phyloP scores from a whole-genome alignment of 805 yeast species.

The Starmerella davenportii region DNA sequence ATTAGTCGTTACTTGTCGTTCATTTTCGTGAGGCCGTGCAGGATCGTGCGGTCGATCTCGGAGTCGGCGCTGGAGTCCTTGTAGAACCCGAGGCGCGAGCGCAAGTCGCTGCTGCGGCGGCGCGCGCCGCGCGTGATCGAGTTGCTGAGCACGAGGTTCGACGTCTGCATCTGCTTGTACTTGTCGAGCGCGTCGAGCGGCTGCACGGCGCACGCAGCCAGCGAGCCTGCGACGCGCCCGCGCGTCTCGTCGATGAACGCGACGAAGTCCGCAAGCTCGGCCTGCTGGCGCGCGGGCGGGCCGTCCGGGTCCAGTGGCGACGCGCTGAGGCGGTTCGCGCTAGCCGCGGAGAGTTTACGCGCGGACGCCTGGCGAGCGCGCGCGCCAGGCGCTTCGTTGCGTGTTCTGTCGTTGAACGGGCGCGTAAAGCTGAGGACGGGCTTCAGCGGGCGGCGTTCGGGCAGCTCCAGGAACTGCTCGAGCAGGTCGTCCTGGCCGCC shows the following conservation, averaged over 20 bases:
- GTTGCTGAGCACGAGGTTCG: slow-evolving; percentile 23
- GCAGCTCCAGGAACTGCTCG: not conserved
- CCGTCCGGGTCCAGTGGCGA: not conserved
- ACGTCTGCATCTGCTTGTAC: slow-evolving; percentile 22
- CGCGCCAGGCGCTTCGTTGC: slow-evolving; percentile 3
- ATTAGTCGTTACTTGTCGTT: not conserved
- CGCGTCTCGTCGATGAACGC: slow-evolving; percentile 37
- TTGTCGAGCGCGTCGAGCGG: slow-evolving; percentile 14
- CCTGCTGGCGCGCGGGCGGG: slow-evolving; percentile 3
- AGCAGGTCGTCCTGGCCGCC: slow-evolving; percentile 2
- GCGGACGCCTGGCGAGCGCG: not conserved
- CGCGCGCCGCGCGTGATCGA: slow-evolving; percentile 15
- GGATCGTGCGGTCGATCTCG: not conserved
- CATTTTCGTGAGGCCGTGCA: not conserved
- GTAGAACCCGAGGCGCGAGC: slow-evolving; percentile 16
- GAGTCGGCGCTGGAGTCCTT: slow-evolving; percentile 2
- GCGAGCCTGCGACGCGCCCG: slow-evolving; percentile 8
- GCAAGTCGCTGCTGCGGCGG: slow-evolving; percentile 10
- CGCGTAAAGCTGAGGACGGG: slow-evolving; percentile 14
- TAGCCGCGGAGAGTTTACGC: not conserved
- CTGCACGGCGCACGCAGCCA: not conserved
- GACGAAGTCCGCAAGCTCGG: slow-evolving; percentile 45
- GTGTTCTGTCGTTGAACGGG: slow-evolving; percentile 18
- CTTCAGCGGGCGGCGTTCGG: slow-evolving; percentile 1
- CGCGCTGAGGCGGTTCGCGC: slow-evolving; percentile 18